These are phyloP conservation scores for Rhizophora mangle DNA, from an alignment of 345 rosid species.

Conservation along the genomic window DNA sequence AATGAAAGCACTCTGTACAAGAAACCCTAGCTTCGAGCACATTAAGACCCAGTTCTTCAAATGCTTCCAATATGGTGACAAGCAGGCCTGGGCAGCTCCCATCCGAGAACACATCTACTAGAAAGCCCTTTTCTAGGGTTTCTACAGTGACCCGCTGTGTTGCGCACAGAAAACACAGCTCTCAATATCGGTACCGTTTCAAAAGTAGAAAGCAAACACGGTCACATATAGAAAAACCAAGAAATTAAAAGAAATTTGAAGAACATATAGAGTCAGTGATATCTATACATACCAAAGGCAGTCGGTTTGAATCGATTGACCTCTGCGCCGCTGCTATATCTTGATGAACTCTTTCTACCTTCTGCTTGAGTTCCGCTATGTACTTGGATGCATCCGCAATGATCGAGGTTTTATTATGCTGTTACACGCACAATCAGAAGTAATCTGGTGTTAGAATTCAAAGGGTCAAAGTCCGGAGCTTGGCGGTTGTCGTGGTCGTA, in stretches of 20 bases:
- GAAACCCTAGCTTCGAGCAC: constrained; percentile 94
- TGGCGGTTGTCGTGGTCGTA: no score
- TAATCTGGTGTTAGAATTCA: background rate
- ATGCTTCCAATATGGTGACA: constrained; percentile 71
- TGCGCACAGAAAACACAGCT: no score
- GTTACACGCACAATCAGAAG: constrained; percentile 11
- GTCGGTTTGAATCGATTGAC: constrained; percentile 32
- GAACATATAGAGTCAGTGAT: background rate
- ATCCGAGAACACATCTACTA: constrained; percentile 55
- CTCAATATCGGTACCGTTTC: no score
- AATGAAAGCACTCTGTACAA: constrained; percentile 63
- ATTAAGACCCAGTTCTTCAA: constrained; percentile 74
- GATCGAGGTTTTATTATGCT: constrained; percentile 64
- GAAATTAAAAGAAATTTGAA: background rate
- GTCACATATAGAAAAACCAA: no score
- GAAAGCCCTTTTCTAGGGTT: constrained; percentile 74
- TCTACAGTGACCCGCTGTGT: constrained; percentile 67
- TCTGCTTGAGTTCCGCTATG: constrained; percentile 68
- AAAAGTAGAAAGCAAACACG: no score
- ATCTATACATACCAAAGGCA: constrained; percentile 35
- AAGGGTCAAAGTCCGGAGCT: no score
- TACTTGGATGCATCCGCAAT: constrained; percentile 79
- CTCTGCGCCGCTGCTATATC: constrained; percentile 40
- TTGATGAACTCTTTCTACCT: constrained; percentile 60
- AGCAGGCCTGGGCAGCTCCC: constrained; percentile 75